Base-by-base conservation (phyloP, 495 filamentous ascomycete species). In the Aspergillus carlsbadensis region DNA sequence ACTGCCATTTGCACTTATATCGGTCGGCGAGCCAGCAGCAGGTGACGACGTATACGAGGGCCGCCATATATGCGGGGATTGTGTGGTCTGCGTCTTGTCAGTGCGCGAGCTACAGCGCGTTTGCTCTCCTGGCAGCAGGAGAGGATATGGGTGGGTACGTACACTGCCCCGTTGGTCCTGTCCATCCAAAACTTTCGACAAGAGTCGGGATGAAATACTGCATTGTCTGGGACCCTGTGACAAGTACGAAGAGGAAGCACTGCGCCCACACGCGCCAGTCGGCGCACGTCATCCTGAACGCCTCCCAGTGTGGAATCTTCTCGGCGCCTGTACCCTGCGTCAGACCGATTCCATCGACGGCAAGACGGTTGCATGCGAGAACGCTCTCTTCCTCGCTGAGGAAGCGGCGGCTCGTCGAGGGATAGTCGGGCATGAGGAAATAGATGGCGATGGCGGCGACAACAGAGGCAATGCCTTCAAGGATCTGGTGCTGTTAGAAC, bases 381-480 rank as follows among this genome's bases (percentile, higher is more conserved):
- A 44, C 21, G 10, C 41, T 17, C 41, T 44, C 41, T 21, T 44
- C 41, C 3, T 44, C 41, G 41, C 4, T 44, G 14, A 44, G 18
- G 18, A 44, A 44, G 18, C 41, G 4, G n/a, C 10, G 18, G 41
- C 41, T 44, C 1, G 18, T 44, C 18, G 41, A 44, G 41, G 41
- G 41, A 21, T 44, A 44, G 41, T 44, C 41, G n/a, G 41, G 41
- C 41, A 44, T 44, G n/a, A 44, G 14, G 41, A 44, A 44, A 17
- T 44, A 44, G 22, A 44, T 44, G 5, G 11, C 41, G n/a, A 44
- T 21, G n/a, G 41, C 41, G 14, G 41, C 41, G n/a, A 21, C 21
- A 17, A 44, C 21, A 2, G 41, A 44, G 2, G 17, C 41, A 5
- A 44, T 18, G 41, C 41, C 26, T 29, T 29, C 26, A 8, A 29